Base-by-base conservation (phyloP, 306 rosid genomes). In the Rubus idaeus region DNA sequence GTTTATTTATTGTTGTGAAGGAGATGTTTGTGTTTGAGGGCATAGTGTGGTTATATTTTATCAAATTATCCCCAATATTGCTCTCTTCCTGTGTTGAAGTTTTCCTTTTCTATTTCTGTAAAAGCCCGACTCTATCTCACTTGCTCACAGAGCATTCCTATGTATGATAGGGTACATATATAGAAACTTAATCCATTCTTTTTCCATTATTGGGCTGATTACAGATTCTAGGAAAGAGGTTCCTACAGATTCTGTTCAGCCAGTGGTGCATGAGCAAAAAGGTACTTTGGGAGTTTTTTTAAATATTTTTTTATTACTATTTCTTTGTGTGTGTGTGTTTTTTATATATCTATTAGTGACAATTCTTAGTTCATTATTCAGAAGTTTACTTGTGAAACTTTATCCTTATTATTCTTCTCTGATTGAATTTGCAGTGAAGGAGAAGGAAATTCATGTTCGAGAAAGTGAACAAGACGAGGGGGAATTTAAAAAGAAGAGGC, bases 401-500 rank as follows among this genome's bases (percentile, higher is more conserved):
- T 30, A 30, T 30, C 35, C 35, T 30, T 30, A 30, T 30, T 30
- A 30, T 30, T 30, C 35, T 30, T 30, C 49, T 45, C 49, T 45
- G 8, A 45, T 67, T 88, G 47, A 72, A 72, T 72, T 80, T 79
- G 75, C 56, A 88, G 88, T 63, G 75, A 84, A 88, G 82, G 89
- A 84, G 57, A 90, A 90, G 84, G 91, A 81, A 68, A 20, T 73
- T 30, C 62, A 46, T 45, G 88, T 69, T 30, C 35, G 35, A 30
- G 35, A 30, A 66, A 87, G 84, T 0, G 84, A 77, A 10, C 66
- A 23, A 21, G 89, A 75, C 2, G 88, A 76, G 76, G 46, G 1
- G 30, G 92, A 81, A 67, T 11, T 40, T 74, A 35, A 74, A 13
- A 65, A 70, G 80, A 96, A 90, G 91, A 84, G 97, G 42, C 99